Conservation (phyloP, 768 basidiomycete genomes). For the Podaxis carcinomalis region DNA sequence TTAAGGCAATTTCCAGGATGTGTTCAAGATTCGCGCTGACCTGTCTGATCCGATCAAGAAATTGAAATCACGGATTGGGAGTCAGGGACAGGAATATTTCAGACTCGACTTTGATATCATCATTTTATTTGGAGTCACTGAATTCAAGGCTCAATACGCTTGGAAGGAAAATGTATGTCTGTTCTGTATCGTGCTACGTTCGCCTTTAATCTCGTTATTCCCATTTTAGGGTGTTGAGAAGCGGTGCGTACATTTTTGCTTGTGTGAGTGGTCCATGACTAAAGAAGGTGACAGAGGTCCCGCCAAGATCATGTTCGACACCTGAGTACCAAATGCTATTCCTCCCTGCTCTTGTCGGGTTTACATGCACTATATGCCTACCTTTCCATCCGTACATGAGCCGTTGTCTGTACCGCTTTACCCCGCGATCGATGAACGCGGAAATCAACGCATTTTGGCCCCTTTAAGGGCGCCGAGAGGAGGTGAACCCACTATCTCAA, state of each 20-base stretch:
- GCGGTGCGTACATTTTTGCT: slow-evolving; percentile 8
- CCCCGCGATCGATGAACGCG: not conserved
- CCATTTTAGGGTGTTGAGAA: slow-evolving; percentile 17
- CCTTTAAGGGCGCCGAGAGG: not conserved
- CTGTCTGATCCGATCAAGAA: slow-evolving; percentile 11
- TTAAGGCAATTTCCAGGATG: slow-evolving; percentile 15
- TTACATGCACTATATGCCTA: not conserved
- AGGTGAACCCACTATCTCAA: not conserved
- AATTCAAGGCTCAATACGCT: slow-evolving; percentile 40
- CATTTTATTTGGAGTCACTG: slow-evolving; percentile 39
- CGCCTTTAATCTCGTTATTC: not conserved
- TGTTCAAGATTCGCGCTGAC: slow-evolving; percentile 20
- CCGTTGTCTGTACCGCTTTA: not conserved
- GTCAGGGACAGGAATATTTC: slow-evolving; percentile 16
- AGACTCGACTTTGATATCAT: slow-evolving; percentile 31
- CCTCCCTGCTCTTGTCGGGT: not conserved
- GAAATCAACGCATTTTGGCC: not conserved
- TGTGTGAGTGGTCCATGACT: not conserved
- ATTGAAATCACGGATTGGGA: slow-evolving; percentile 1
- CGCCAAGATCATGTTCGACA: not conserved
- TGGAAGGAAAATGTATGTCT: slow-evolving; percentile 37
- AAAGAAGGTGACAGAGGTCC: not conserved
- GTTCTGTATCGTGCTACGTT: not conserved
- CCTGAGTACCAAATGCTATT: not conserved
- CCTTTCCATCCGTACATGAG: not conserved